Evolutionary conservation across 257 asterid species (phyloP).

Genomic region (Petunia axillaris): DNA sequence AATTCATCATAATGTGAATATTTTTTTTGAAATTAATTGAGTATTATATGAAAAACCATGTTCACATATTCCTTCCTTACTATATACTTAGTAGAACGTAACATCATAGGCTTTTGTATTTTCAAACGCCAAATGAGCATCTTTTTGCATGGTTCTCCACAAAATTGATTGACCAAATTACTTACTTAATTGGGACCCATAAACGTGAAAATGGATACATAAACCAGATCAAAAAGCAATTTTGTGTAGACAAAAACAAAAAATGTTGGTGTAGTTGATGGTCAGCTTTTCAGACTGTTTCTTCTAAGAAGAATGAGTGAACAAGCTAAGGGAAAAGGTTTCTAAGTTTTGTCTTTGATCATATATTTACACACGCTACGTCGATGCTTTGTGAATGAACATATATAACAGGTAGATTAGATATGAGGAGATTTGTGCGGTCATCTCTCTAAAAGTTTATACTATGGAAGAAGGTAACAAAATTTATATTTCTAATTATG

Average conservation of each 20-base stretch:
- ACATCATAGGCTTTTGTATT: neutral
- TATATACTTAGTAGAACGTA: too few species aligned
- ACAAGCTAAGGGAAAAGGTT: neutral
- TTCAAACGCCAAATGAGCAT: neutral
- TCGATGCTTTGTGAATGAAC: neutral
- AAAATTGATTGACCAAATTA: neutral
- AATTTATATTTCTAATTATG: too few species aligned
- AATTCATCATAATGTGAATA: too few species aligned
- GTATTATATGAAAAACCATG: neutral
- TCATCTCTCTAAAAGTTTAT: too few species aligned
- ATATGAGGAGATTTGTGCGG: neutral
- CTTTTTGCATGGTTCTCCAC: neutral
- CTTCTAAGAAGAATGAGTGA: neutral
- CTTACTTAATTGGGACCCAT: neutral
- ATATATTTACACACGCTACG: neutral
- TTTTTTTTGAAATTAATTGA: too few species aligned
- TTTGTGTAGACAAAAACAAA: constrained; percentile 12
- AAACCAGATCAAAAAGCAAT: neutral
- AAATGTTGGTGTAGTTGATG: neutral
- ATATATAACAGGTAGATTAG: neutral
- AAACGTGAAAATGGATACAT: neutral
- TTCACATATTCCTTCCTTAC: neutral
- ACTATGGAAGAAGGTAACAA: too few species aligned
- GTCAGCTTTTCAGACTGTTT: neutral
- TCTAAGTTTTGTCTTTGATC: neutral